Evolutionary conservation across 2,329 filamentous ascomycete genomes (phyloP).

Genomic region (Cordyceps fumosorosea): DNA sequence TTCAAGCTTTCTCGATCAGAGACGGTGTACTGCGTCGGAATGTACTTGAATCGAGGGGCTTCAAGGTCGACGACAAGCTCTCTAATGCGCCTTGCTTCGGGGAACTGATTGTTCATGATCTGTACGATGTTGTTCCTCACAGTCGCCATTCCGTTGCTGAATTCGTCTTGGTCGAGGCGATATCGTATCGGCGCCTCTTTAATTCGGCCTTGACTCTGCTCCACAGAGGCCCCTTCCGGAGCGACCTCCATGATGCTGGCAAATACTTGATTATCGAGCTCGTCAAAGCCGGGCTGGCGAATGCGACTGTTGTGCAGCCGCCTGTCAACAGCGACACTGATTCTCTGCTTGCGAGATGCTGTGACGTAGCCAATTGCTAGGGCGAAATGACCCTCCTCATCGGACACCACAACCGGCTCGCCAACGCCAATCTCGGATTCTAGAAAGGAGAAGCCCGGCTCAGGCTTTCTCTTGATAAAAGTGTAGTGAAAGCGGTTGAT

Average conservation of each 20-base stretch:
- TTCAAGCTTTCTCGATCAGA: constrained; percentile 66
- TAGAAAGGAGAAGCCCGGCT: constrained; percentile 69
- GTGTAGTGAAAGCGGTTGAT: constrained; percentile 90
- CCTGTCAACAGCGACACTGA: constrained; percentile 86
- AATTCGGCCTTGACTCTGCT: constrained; percentile 45
- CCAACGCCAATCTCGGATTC: constrained; percentile 84
- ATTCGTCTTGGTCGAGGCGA: constrained; percentile 93
- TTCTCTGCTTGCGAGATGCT: constrained; percentile 64
- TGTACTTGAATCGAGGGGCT: constrained; percentile 64
- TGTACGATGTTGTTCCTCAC: constrained; percentile 91
- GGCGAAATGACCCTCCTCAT: constrained; percentile 91
- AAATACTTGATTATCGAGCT: constrained; percentile 74
- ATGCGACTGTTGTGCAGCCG: constrained; percentile 80
- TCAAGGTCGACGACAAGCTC: constrained; percentile 73
- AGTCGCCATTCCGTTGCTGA: constrained; percentile 94
- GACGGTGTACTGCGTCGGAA: constrained; percentile 57
- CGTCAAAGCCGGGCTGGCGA: constrained; percentile 68
- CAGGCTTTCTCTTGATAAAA: constrained; percentile 63
- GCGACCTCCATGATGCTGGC: constrained; percentile 84
- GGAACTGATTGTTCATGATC: constrained; percentile 75
- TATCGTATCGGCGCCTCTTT: constrained; percentile 59
- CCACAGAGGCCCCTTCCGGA: constrained; percentile 43
- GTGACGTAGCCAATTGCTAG: constrained; percentile 88
- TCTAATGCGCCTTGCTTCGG: constrained; percentile 65
- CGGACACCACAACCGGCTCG: constrained; percentile 93